Evolutionary conservation across 2,329 filamentous ascomycete genomes (phyloP), one percentile per base, ranked within the genome.

Genomic region (Aspergillus japonicus): DNA sequence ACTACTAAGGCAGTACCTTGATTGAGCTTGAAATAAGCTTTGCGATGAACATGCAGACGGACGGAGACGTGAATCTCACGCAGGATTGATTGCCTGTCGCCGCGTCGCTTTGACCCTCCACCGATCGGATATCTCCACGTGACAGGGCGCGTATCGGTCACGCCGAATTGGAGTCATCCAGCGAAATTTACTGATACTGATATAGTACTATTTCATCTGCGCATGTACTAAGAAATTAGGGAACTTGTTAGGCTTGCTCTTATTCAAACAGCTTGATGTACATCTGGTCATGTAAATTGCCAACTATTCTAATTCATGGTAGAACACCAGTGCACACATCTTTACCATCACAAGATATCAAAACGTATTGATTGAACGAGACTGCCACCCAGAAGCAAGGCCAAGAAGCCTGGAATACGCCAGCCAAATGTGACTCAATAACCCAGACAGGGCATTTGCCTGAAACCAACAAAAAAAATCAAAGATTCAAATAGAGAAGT

Each of bases 281-380:
- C 31, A 23, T 29, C 50, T 54, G 47, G 44, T 26, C 24, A 47
- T 47, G 44, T 33, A 58, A 56, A 50, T 23, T 48, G 12, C 29
- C 50, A 49, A 55, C 39, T 56, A 57, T 57, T 62, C 63, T 65
- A 64, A 61, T 48, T 19, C 42, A 47, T 31, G 12, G 16, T 35
- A 48, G 10, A 42, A 35, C 24, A 21, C 42, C 44, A 48, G 11
- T 48, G 35, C 29, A 48, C 39, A 47, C 33, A 42, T 48, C 58
- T 50, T 50, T 29, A 10, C 26, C 26, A 49, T 50, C 49, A 53
- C 31, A 48, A 26, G 39, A 8, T 44, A 44, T 44, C 39, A 19
- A 8, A 44, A 44, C 39, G 10, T 19, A 7, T 19, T n/a, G 55
- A 54, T 51, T 8, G 39, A 47, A 59, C 54, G 50, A 58, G 47